Evolutionary conservation across 2,329 filamentous ascomycete genomes (phyloP).

Genomic region (Nectriaceae sp.): DNA sequence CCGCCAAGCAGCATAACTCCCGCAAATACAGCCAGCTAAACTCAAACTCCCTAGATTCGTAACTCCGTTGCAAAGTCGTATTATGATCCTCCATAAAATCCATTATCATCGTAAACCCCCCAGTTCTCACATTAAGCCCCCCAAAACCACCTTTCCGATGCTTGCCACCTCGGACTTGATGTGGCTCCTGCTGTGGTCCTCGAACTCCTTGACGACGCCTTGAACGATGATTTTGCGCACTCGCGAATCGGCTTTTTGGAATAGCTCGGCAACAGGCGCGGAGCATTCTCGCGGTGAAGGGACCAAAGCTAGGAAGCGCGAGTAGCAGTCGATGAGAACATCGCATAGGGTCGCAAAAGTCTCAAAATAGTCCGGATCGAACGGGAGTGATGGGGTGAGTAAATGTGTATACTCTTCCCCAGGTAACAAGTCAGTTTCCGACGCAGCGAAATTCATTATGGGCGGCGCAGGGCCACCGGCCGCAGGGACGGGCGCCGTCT

Average conservation of each 20-base stretch:
- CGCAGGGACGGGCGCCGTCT: slow-evolving; percentile 27
- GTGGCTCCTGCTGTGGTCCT: slow-evolving; percentile 76
- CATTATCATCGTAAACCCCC: neutral
- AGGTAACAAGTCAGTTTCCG: slow-evolving; percentile 67
- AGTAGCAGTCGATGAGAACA: slow-evolving; percentile 90
- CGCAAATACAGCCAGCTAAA: neutral
- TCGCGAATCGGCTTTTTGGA: slow-evolving; percentile 83
- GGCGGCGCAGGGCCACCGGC: slow-evolving; percentile 37
- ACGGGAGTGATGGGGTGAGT: slow-evolving; percentile 88
- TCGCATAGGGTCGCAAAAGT: slow-evolving; percentile 96
- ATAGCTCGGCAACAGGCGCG: slow-evolving; percentile 75
- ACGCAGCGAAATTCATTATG: slow-evolving; percentile 59
- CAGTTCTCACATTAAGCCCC: slow-evolving; percentile 70
- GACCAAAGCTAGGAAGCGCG: slow-evolving; percentile 73
- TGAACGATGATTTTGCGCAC: slow-evolving; percentile 88
- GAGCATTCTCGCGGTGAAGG: slow-evolving; percentile 74
- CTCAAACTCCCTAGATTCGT: neutral
- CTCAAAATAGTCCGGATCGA: slow-evolving; percentile 96
- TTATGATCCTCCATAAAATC: neutral
- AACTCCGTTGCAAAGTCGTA: neutral
- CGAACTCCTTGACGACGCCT: slow-evolving; percentile 87
- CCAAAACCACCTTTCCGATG: slow-evolving; percentile 85
- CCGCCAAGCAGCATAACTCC: slow-evolving; percentile 4
- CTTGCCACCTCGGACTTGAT: slow-evolving; percentile 81
- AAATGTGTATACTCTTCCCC: slow-evolving; percentile 89